Percentiles rank a stretch among this genome's conserved stretches.
These are phyloP conservation scores for Cutaneotrichosporon dermatis DNA, from an alignment of 1,284 basidiomycete species.

Conservation along the genomic window DNA sequence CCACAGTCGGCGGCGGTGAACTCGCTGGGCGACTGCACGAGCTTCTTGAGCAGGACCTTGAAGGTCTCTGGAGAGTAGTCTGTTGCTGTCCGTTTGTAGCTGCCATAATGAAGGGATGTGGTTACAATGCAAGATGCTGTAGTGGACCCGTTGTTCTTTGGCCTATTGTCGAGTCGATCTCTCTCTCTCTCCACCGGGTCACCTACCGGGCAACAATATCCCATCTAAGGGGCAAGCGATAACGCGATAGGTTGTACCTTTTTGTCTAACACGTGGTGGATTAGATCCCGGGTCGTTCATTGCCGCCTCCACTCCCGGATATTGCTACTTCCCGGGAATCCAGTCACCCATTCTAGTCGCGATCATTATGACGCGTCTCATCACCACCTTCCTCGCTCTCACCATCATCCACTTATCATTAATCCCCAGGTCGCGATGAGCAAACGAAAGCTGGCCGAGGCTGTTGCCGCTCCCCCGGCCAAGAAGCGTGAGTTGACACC, in stretches of 20 bases:
- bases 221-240: neutral
- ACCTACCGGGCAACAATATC: no score
- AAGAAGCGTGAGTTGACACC: conserved; percentile 13
- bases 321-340: neutral
- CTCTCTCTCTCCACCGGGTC: no score
- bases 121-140: no score
- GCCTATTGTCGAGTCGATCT: neutral
- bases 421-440: neutral
- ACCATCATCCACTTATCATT: neutral
- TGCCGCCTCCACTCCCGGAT: neutral
- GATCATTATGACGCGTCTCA: neutral
- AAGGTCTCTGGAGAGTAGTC: conserved; percentile 59
- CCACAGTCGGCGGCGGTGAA: conserved; percentile 70
- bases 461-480: conserved; percentile 2
- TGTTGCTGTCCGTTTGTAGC: conserved; percentile 5
- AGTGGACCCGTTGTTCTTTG: neutral
- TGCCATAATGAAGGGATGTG: conserved; percentile 3
- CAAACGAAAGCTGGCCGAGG: conserved; percentile 5
- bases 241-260: conserved; percentile 1
- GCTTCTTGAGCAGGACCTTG: conserved; percentile 67
- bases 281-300: neutral
- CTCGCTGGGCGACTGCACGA: conserved; percentile 69
- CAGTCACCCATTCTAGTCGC: neutral
- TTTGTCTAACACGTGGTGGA: neutral
- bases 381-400: neutral